These are phyloP conservation scores for Boletus rubropictus DNA, from an alignment of 768 basidiomycete genomes.

Conservation along the genomic window DNA sequence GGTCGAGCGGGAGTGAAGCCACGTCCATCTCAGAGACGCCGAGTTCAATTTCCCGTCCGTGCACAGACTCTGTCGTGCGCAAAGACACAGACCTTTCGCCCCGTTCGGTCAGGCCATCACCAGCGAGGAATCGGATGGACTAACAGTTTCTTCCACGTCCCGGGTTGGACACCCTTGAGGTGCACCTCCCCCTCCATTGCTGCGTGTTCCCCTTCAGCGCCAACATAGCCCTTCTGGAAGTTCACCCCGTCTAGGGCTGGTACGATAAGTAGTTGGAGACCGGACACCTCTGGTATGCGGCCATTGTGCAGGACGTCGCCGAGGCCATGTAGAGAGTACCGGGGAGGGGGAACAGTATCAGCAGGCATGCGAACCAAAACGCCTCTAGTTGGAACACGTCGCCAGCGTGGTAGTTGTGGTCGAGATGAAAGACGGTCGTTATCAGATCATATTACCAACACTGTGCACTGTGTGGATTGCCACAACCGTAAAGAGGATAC, in stretches of 20 bases:
- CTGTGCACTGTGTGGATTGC: conserved; percentile 3
- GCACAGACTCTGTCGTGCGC: conserved; percentile 60
- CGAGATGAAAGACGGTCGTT: neutral
- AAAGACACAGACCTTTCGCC: conserved; percentile 54
- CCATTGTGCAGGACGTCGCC: conserved; percentile 17
- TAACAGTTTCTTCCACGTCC: conserved; percentile 65
- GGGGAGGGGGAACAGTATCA: conserved; percentile 52
- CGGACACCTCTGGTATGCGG: conserved; percentile 17
- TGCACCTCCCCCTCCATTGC: conserved; percentile 86
- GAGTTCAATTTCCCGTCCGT: conserved; percentile 62
- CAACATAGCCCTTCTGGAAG: conserved; percentile 84
- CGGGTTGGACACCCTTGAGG: conserved; percentile 60
- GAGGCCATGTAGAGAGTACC: conserved; percentile 49
- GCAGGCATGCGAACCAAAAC: conserved; percentile 21
- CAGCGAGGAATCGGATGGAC: conserved; percentile 30
- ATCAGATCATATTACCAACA: neutral
- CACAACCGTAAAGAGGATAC: conserved; percentile 4
- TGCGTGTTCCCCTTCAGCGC: conserved; percentile 76
- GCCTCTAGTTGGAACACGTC: neutral
- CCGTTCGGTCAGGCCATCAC: conserved; percentile 11
- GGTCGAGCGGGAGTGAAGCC: conserved; percentile 38
- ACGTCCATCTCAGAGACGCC: conserved; percentile 51
- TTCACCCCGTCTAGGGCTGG: conserved; percentile 64
- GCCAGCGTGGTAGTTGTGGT: conserved; percentile 3
- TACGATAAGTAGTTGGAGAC: conserved; percentile 67